Conservation (phyloP, 225 moss, liverwort and hornwort genomes). For the Polytrichum commune region DNA sequence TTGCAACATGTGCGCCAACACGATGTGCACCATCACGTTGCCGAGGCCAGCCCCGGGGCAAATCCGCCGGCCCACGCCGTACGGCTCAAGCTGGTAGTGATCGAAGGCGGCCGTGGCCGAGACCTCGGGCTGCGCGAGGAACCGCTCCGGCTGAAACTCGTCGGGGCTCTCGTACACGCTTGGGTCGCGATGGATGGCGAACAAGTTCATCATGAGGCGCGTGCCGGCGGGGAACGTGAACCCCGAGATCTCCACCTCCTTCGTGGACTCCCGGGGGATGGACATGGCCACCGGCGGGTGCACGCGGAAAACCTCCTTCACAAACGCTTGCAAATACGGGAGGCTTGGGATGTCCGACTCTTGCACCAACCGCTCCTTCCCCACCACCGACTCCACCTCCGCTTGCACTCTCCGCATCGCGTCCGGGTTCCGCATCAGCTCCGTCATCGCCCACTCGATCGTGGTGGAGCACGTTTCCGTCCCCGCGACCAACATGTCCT, state of each 20-base stretch:
- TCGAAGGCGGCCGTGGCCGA: too few species aligned
- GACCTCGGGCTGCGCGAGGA: neutral
- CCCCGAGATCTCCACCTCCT: neutral
- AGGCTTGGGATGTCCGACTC: slow-evolving; percentile 35
- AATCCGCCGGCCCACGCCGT: too few species aligned
- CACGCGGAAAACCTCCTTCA: slow-evolving; percentile 39
- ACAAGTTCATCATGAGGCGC: slow-evolving; percentile 8
- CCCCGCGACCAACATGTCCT: neutral
- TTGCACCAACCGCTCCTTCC: slow-evolving; percentile 22
- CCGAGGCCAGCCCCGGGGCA: too few species aligned
- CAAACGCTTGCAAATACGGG: slow-evolving; percentile 28
- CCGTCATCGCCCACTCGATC: slow-evolving; percentile 9
- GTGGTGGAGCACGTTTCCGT: slow-evolving; percentile 5
- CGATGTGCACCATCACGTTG: too few species aligned
- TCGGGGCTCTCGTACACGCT: slow-evolving; percentile 4
- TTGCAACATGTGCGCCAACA: too few species aligned
- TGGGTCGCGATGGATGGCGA: slow-evolving; percentile 11
- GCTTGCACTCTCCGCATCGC: neutral
- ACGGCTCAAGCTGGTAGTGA: too few species aligned
- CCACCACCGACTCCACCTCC: slow-evolving; percentile 15
- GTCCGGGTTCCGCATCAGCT: slow-evolving; percentile 10
- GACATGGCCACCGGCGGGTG: slow-evolving; percentile 21
- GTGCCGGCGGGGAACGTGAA: slow-evolving; percentile 7
- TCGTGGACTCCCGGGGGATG: slow-evolving; percentile 9
- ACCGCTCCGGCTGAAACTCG: slow-evolving; percentile 1